These are phyloP conservation scores for Solanum okadae DNA, from an alignment of 257 asterid species.

Conservation along the genomic window DNA sequence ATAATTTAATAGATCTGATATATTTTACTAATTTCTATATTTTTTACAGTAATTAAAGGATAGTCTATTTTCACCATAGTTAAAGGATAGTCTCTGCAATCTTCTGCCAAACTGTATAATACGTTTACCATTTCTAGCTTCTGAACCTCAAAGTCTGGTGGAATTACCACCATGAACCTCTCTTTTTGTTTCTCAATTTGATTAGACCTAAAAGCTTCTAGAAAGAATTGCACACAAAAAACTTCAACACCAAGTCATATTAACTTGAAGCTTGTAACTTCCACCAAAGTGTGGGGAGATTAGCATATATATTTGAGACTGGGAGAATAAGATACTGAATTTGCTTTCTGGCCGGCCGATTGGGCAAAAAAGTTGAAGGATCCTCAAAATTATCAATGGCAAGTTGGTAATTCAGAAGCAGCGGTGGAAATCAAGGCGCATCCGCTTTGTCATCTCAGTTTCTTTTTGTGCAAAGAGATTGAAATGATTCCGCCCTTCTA, in stretches of 20 bases:
- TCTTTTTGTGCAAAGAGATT: not conserved
- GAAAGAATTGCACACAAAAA: not conserved
- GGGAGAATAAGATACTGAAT: not conserved
- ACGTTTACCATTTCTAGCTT: not conserved
- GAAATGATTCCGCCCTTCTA: not conserved
- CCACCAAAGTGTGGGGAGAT: not conserved
- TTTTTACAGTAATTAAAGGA: not conserved
- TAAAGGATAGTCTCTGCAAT: not conserved
- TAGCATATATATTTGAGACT: not conserved
- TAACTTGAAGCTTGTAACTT: not conserved
- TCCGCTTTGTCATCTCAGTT: not conserved
- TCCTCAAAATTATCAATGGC: not conserved
- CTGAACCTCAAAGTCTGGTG: not conserved
- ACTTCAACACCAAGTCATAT: not conserved
- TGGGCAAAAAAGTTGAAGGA: not conserved
- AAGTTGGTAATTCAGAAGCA: not conserved
- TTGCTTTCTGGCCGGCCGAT: not conserved
- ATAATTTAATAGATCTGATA: not conserved
- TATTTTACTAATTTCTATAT: not conserved
- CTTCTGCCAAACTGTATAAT: not conserved
- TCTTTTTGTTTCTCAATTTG: not conserved
- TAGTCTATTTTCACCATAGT: not conserved
- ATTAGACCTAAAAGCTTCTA: not conserved
- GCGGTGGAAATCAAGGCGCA: not conserved
- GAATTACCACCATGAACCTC: not conserved